Evolutionary conservation across 1,284 basidiomycete species (phyloP).

Genomic region (Ganoderma lingzhi): DNA sequence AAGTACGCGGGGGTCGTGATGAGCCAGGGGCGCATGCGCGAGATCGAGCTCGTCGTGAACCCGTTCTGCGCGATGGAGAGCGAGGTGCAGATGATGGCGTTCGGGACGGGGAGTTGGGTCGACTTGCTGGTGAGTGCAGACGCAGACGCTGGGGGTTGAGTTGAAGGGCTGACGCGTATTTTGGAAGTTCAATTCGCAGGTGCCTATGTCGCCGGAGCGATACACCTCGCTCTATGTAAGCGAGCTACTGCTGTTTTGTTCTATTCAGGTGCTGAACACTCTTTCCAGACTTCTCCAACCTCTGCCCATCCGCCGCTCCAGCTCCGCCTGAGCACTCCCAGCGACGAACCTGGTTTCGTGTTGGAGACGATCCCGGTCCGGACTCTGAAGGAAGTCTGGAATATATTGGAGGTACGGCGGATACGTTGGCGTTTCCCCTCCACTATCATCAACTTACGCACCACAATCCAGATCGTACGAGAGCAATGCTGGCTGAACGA

Average conservation of each 20-base stretch:
- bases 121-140: slow-evolving; percentile 32
- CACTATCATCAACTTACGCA: background rate
- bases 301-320: slow-evolving; percentile 71
- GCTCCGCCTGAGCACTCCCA: slow-evolving; percentile 65
- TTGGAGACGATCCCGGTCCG: slow-evolving; percentile 74
- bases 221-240: slow-evolving; percentile 54
- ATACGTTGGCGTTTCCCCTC: background rate
- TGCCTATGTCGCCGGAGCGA: too few relatives aligned
- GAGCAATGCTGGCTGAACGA: slow-evolving; percentile 86
- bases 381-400: slow-evolving; percentile 75
- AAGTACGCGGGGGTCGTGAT: slow-evolving; percentile 66
- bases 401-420: slow-evolving; percentile 66
- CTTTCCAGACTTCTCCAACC: slow-evolving; percentile 59
- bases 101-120: slow-evolving; percentile 70
- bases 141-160: background rate
- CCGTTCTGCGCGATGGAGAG: slow-evolving; percentile 57
- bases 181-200: too few relatives aligned
- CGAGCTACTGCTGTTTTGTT: slow-evolving; percentile 16
- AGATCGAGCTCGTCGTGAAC: slow-evolving; percentile 68
- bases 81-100: slow-evolving; percentile 56
- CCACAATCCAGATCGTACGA: slow-evolving; percentile 62
- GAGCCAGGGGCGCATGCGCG: slow-evolving; percentile 74
- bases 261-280: slow-evolving; percentile 8
- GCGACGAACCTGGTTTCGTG: slow-evolving; percentile 73
- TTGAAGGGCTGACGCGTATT: too few relatives aligned